A percentile compares a stretch with the other conserved stretches of the same genome.
phyloP scores from a whole-genome alignment of 2,329 filamentous ascomycete species.

The Eurotiales sp. region DNA sequence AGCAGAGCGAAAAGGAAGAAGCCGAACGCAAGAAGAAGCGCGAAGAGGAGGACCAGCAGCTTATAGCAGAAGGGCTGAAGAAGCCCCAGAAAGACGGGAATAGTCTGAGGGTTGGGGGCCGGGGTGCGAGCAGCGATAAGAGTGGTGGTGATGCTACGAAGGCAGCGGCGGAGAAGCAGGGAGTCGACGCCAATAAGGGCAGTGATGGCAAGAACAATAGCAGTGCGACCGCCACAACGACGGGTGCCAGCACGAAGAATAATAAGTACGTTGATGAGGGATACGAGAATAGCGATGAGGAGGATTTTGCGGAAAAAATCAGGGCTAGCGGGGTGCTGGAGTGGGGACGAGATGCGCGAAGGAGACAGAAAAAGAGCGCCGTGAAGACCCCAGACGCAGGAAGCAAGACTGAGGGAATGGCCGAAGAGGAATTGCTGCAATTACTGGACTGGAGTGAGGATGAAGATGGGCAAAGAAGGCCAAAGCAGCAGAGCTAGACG shows the following conservation, averaged over 20 bases:
- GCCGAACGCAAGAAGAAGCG: constrained; percentile 58
- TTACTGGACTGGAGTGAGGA: constrained; percentile 52
- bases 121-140: constrained; percentile 25
- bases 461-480: constrained; percentile 10
- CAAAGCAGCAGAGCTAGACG: not conserved
- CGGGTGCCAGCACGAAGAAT: not conserved
- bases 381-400: constrained; percentile 60
- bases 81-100: constrained; percentile 58
- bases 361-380: constrained; percentile 52
- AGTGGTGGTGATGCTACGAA: not conserved
- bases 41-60: constrained; percentile 47
- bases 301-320: constrained; percentile 31
- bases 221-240: not conserved
- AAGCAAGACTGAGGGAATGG: constrained; percentile 59
- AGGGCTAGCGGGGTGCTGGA: constrained; percentile 43
- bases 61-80: constrained; percentile 31
- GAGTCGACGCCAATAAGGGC: not conserved
- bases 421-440: constrained; percentile 70
- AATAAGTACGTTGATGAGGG: constrained; percentile 6
- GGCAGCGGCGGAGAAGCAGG: not conserved
- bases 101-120: constrained; percentile 52
- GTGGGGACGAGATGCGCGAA: constrained; percentile 66
- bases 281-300: constrained; percentile 37
- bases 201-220: not conserved
- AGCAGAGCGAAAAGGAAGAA: constrained; percentile 46